Evolutionary conservation across 371 early-diverging fungal species (phyloP).

Genomic region (Mucor sp.): DNA sequence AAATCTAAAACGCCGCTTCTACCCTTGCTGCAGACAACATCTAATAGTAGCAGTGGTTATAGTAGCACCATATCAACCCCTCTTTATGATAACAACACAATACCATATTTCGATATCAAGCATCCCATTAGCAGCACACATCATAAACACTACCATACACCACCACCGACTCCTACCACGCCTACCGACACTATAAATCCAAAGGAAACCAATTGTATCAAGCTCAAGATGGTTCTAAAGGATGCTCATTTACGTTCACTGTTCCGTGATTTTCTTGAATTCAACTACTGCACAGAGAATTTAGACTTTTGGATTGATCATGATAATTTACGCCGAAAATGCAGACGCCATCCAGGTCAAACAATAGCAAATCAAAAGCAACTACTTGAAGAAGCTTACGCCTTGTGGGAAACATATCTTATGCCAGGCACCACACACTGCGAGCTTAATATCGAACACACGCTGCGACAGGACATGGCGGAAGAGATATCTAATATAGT

Average conservation of each 20-base stretch:
- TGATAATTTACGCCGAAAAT: slow-evolving; percentile 19
- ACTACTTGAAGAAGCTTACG: slow-evolving; percentile 50
- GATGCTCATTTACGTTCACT: slow-evolving; percentile 44
- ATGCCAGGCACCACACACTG: slow-evolving; percentile 29
- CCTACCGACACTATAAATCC: slow-evolving; percentile 21
- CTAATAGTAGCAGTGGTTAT: background rate
- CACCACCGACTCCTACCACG: background rate
- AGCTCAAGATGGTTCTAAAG: slow-evolving; percentile 51
- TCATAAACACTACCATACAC: background rate
- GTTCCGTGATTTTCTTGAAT: slow-evolving; percentile 53
- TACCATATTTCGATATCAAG: background rate
- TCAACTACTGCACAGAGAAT: slow-evolving; percentile 60
- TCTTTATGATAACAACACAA: background rate
- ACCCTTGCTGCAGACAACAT: background rate
- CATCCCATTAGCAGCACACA: too few relatives aligned
- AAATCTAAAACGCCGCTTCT: background rate
- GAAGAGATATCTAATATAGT: slow-evolving; percentile 31
- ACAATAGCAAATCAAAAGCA: slow-evolving; percentile 7
- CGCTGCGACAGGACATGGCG: slow-evolving; percentile 25
- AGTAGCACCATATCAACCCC: background rate
- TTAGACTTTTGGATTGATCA: slow-evolving; percentile 58
- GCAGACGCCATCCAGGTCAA: background rate
- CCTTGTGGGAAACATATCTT: slow-evolving; percentile 51
- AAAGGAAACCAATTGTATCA: slow-evolving; percentile 48
- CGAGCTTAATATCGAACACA: slow-evolving; percentile 50